These are phyloP conservation scores for Pleurotus tuber-regium DNA, from an alignment of 768 basidiomycete species.

Conservation along the genomic window DNA sequence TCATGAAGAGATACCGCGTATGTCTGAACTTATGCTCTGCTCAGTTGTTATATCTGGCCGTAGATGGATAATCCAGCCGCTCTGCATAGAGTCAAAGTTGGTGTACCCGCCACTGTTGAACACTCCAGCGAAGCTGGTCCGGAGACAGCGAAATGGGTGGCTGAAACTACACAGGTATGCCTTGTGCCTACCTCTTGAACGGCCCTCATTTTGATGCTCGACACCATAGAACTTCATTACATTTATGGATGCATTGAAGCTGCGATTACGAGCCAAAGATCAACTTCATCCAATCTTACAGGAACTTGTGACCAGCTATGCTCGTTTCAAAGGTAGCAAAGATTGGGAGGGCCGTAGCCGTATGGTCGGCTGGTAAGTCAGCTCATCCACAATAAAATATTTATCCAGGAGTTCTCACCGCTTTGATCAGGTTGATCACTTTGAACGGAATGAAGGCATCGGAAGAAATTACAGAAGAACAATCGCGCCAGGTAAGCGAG, in stretches of 20 bases:
- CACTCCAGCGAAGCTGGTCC: conserved; percentile 91
- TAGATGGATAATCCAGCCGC: conserved; percentile 95
- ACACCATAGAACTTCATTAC: conserved; percentile 95
- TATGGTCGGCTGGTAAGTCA: conserved; percentile 90
- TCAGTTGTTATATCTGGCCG: background rate
- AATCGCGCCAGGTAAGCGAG: conserved; percentile 76
- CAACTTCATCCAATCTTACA: conserved; percentile 93
- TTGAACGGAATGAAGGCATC: conserved; percentile 97
- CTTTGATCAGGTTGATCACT: conserved; percentile 80
- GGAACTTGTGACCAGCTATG: conserved; percentile 93
- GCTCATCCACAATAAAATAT: no score
- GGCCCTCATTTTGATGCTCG: background rate
- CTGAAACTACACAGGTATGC: conserved; percentile 90
- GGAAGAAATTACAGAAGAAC: conserved; percentile 94
- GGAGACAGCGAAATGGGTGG: conserved; percentile 96
- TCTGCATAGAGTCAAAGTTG: conserved; percentile 83
- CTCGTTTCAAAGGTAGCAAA: conserved; percentile 90
- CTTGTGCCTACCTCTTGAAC: background rate
- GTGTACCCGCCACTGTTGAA: conserved; percentile 95
- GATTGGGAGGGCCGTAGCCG: conserved; percentile 96
- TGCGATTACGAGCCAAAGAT: conserved; percentile 93
- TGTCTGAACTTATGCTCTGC: background rate
- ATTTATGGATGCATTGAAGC: conserved; percentile 95
- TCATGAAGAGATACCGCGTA: conserved; percentile 87
- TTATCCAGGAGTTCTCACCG: no score